Evolutionary conservation across 345 rosid species (phyloP).

Genomic region (Salix caprea): DNA sequence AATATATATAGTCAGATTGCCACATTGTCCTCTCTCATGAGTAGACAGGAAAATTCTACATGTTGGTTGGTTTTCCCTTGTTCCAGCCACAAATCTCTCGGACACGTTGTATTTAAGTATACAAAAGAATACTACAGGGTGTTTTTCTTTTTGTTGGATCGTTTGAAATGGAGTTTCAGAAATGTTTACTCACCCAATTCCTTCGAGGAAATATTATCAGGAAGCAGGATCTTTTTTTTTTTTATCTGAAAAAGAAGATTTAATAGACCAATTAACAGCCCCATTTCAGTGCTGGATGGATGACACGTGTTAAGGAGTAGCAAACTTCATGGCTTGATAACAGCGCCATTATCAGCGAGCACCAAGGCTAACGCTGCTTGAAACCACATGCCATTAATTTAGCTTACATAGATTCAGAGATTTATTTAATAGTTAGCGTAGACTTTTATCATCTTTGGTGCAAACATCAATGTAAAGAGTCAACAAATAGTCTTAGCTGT

Average conservation of each 20-base stretch:
- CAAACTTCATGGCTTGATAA: not conserved
- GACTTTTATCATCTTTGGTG: not conserved
- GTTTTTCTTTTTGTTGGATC: not conserved
- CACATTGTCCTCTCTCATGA: not conserved
- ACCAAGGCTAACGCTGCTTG: not conserved
- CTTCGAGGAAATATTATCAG: not conserved
- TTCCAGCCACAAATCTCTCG: conserved; percentile 1
- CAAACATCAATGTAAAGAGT: not conserved
- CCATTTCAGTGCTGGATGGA: not conserved
- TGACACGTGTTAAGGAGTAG: not conserved
- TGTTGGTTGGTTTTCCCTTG: conserved; percentile 1
- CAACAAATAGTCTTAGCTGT: not conserved
- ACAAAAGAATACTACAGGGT: not conserved
- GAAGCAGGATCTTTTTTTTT: not conserved
- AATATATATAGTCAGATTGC: not conserved
- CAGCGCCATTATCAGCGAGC: not conserved
- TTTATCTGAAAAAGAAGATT: not conserved
- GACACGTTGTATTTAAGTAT: not conserved
- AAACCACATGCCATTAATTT: conserved; percentile 5
- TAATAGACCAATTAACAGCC: not conserved
- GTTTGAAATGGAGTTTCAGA: not conserved
- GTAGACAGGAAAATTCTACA: not conserved
- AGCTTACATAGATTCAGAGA: not conserved
- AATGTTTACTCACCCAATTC: not conserved
- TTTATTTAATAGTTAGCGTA: not conserved